phyloP scores from a whole-genome alignment of 202 grass and related monocot species.

The Carex arenaria region DNA sequence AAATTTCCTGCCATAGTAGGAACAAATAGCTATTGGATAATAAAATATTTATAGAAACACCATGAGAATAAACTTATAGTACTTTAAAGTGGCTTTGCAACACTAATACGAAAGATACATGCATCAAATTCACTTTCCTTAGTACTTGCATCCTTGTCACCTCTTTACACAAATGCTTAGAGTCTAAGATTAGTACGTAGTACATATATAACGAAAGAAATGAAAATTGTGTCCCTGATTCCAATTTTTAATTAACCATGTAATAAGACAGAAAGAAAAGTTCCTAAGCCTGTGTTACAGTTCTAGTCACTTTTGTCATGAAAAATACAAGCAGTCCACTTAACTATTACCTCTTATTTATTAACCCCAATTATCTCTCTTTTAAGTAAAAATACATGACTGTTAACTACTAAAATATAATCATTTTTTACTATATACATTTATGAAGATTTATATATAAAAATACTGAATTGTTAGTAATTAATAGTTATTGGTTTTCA shows the following conservation, averaged over 20 bases:
- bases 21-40: not conserved
- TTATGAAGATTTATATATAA: no score
- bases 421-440: no score
- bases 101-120: not conserved
- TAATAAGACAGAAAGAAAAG: no score
- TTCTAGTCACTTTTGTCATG: no score
- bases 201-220: not conserved
- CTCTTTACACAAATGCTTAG: slow-evolving; percentile 1
- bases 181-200: not conserved
- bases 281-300: no score
- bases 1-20: not conserved
- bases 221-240: not conserved
- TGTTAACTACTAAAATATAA: no score
- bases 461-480: no score
- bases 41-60: not conserved
- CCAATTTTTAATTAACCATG: not conserved
- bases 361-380: no score
- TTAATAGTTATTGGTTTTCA: no score
- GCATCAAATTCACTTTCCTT: slow-evolving; percentile 6
- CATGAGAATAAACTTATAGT: not conserved
- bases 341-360: no score
- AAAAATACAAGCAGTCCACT: no score
- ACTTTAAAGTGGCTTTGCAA: not conserved
- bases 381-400: no score
- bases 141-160: not conserved